These are phyloP conservation scores for Haberlea rhodopensis DNA, from an alignment of 257 asterid species.

Conservation along the genomic window DNA sequence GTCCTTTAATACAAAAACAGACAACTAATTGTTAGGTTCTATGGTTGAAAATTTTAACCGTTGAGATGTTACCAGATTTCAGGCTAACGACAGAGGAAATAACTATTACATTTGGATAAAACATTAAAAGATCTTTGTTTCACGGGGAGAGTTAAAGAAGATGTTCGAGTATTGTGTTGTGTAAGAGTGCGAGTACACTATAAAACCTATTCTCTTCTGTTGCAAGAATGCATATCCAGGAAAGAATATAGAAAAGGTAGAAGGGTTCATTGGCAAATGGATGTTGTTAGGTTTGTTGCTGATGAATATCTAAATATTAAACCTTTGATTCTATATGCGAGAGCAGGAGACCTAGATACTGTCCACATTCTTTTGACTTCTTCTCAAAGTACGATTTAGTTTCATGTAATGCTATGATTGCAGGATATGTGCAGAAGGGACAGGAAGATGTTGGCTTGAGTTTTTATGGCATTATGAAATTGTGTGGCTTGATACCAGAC, in stretches of 20 bases:
- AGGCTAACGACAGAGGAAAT: too few relatives aligned
- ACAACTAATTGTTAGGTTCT: too few relatives aligned
- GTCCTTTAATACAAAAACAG: too few relatives aligned
- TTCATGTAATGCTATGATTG: slow-evolving; percentile 80
- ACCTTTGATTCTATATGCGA: slow-evolving; percentile 75
- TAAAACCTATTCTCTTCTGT: slow-evolving; percentile 69
- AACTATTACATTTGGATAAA: slow-evolving; percentile 48
- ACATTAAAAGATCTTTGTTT: slow-evolving; percentile 76
- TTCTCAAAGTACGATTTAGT: slow-evolving; percentile 49
- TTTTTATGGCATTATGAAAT: slow-evolving; percentile 64
- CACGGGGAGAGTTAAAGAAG: slow-evolving; percentile 80
- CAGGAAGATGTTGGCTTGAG: slow-evolving; percentile 68
- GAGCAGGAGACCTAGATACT: slow-evolving; percentile 61
- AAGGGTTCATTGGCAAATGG: slow-evolving; percentile 87
- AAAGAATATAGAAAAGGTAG: slow-evolving; percentile 65
- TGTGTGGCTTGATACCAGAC: slow-evolving; percentile 61
- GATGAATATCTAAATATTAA: slow-evolving; percentile 70
- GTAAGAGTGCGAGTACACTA: slow-evolving; percentile 50
- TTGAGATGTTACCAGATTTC: too few relatives aligned
- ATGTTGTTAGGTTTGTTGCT: slow-evolving; percentile 59
- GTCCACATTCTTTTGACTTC: slow-evolving; percentile 54
- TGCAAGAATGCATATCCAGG: too few relatives aligned
- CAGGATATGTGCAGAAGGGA: slow-evolving; percentile 82
- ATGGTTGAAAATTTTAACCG: too few relatives aligned
- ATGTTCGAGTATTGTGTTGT: slow-evolving; percentile 73